A percentile compares a stretch with the other conserved stretches of the same genome.
Conservation (phyloP, 1,284 basidiomycete species). For the Puccinia coronata region DNA sequence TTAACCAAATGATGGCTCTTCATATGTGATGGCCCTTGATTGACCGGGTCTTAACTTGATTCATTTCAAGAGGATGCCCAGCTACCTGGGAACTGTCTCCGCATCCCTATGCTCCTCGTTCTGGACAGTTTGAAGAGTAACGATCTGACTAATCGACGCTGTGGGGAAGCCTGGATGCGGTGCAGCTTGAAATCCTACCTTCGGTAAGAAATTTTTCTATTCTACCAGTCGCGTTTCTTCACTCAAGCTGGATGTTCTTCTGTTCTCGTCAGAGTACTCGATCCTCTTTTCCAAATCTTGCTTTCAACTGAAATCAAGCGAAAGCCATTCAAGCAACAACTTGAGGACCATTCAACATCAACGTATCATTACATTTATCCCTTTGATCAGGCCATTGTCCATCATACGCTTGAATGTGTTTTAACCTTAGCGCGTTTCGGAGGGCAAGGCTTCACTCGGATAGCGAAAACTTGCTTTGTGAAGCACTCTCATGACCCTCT, state of each 20-base stretch:
- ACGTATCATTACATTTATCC: conserved; percentile 70
- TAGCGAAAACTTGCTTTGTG: conserved; percentile 67
- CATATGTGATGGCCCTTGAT: neutral
- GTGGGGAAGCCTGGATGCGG: conserved; percentile 93
- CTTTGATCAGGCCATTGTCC: conserved; percentile 73
- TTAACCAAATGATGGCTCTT: conserved; percentile 4
- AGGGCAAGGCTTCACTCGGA: conserved; percentile 78
- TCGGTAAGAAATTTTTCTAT: conserved; percentile 64
- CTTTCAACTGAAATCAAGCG: conserved; percentile 70
- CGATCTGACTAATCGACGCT: conserved; percentile 71
- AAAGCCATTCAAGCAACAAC: conserved; percentile 62
- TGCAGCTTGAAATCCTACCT: conserved; percentile 86
- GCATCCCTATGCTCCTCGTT: conserved; percentile 80
- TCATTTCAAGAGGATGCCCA: conserved; percentile 70
- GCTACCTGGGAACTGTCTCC: conserved; percentile 76
- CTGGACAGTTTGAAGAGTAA: conserved; percentile 77
- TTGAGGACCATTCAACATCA: conserved; percentile 69
- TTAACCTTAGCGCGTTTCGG: conserved; percentile 79
- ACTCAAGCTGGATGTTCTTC: conserved; percentile 21
- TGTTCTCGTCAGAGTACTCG: conserved; percentile 70
- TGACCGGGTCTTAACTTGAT: neutral
- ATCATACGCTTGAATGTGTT: conserved; percentile 71
- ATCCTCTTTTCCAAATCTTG: conserved; percentile 79
- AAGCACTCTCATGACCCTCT: conserved; percentile 67
- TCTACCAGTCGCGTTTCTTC: neutral